Percentiles rank a stretch among this genome's conserved stretches.
phyloP scores from a whole-genome alignment of 192 early-diverging fungal genomes.

The Coemansia guatemalensis region DNA sequence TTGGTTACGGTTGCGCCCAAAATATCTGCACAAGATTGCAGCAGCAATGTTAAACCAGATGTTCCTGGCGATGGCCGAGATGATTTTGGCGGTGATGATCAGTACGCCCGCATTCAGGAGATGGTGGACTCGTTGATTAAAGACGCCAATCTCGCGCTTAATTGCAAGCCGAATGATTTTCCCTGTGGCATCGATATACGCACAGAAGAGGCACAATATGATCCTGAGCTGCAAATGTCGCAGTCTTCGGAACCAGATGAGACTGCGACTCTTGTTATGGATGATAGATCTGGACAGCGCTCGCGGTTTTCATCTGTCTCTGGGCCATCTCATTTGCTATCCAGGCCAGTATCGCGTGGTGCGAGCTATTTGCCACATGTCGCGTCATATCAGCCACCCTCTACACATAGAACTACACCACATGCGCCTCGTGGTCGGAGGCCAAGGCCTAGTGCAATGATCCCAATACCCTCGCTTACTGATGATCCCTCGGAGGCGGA shows the following conservation, averaged over 20 bases:
- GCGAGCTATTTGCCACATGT: constrained; percentile 3
- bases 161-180: constrained; percentile 21
- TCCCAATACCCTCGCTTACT: neutral
- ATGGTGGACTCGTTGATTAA: constrained; percentile 53
- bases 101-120: constrained; percentile 47
- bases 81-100: constrained; percentile 26
- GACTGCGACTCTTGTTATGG: constrained; percentile 7
- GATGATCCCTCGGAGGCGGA: constrained; percentile 40
- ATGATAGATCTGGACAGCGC: neutral
- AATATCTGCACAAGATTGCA: too few species aligned
- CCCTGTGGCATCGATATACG: constrained; percentile 12
- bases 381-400: neutral
- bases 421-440: constrained; percentile 9
- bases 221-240: constrained; percentile 17
- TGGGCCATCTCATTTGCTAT: neutral
- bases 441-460: neutral
- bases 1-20: too few species aligned
- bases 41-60: too few species aligned
- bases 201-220: constrained; percentile 6
- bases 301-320: neutral
- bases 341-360: neutral
- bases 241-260: constrained; percentile 33
- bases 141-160: constrained; percentile 43
- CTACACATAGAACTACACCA: neutral
- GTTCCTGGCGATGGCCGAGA: constrained; percentile 5